Evolutionary conservation across 345 rosid species (phyloP).

Genomic region (Hirschfeldia incana): DNA sequence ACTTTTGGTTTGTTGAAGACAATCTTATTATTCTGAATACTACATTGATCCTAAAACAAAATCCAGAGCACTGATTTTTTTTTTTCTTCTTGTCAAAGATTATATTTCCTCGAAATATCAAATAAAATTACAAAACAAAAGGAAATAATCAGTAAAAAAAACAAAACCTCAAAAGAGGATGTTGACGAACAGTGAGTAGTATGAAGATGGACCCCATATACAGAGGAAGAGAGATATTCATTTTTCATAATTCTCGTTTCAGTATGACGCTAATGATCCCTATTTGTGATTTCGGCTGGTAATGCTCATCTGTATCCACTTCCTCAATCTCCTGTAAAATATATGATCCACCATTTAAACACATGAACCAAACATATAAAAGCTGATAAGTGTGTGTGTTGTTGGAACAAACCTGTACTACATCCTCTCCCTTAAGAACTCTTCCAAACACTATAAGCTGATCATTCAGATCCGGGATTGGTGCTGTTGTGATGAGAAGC

Average conservation of each 20-base stretch:
- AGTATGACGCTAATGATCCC: constrained; percentile 56
- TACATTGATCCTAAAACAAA: not conserved
- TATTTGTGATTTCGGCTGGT: constrained; percentile 68
- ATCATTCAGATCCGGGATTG: constrained; percentile 77
- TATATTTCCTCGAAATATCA: constrained; percentile 24
- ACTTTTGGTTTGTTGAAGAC: not conserved
- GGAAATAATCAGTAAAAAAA: constrained; percentile 14
- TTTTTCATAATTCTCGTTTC: constrained; percentile 53
- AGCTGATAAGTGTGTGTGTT: not conserved
- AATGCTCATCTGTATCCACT: constrained; percentile 92
- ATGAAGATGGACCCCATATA: constrained; percentile 33
- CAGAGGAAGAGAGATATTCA: constrained; percentile 29
- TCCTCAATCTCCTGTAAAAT: constrained; percentile 84
- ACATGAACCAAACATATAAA: not conserved
- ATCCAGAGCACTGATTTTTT: too few relatives aligned
- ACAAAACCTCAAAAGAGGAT: constrained; percentile 2
- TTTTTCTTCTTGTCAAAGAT: not conserved
- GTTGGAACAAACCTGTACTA: constrained; percentile 63
- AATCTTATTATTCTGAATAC: not conserved
- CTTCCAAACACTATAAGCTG: constrained; percentile 76
- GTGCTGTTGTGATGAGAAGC: constrained; percentile 77
- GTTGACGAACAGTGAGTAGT: constrained; percentile 12
- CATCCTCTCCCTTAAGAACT: constrained; percentile 78
- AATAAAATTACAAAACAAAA: constrained; percentile 28
- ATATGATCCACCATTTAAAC: not conserved